Conservation (phyloP, 306 rosid genomes). For the Alnus rubra region DNA sequence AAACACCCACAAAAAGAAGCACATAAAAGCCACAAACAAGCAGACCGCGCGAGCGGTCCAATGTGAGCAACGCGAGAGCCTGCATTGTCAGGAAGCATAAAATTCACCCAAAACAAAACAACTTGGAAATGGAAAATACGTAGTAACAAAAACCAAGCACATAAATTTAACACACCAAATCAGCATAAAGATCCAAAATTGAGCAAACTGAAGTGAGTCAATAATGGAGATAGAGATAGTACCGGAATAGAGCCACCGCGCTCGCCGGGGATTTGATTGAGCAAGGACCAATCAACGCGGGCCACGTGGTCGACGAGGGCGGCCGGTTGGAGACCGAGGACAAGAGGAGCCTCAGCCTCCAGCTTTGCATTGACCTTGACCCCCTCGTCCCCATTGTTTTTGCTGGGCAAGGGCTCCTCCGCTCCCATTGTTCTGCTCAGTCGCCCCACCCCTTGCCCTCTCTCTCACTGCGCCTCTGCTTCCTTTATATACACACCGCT, state of each 20-base stretch:
- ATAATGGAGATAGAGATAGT: not conserved
- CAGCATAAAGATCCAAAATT: not conserved
- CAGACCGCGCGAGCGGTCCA: not conserved
- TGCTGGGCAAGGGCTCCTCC: constrained; percentile 31
- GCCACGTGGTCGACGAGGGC: constrained; percentile 84
- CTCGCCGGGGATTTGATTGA: constrained; percentile 74
- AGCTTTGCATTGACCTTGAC: not conserved
- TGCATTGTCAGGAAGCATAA: not conserved
- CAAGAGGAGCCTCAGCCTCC: constrained; percentile 39
- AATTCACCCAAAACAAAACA: not conserved
- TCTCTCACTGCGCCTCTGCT: not conserved
- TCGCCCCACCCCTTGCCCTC: not conserved
- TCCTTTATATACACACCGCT: not conserved
- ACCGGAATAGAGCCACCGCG: constrained; percentile 94
- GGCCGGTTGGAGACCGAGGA: constrained; percentile 79
- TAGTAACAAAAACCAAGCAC: too few species aligned
- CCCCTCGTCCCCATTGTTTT: not conserved
- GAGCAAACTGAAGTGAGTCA: not conserved
- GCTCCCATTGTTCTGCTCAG: constrained; percentile 45
- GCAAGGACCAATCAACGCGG: constrained; percentile 57
- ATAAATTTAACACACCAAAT: not conserved
- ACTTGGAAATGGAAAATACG: not conserved
- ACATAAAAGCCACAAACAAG: not conserved
- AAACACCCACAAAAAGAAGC: not conserved
- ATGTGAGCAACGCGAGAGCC: not conserved